Evolutionary conservation across 2,329 filamentous ascomycete genomes (phyloP), one percentile per base, ranked within the genome.

Genomic region (Sclerotinia nivalis): DNA sequence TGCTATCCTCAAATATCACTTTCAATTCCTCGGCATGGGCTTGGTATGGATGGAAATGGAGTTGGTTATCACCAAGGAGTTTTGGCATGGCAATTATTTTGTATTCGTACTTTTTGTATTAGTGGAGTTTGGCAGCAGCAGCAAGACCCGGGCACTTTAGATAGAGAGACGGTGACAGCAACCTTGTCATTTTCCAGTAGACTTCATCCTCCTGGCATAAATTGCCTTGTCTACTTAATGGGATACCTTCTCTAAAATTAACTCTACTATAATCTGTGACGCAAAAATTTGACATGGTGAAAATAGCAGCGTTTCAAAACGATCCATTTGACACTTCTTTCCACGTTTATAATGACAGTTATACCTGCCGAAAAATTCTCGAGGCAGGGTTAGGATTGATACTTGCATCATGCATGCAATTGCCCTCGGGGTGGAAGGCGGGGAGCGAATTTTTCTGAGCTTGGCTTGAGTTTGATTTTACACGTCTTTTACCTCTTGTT

Each of bases 111-210:
- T 37, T 62, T 34, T 12, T 40, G 61, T 52, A 64, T 52, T 28
- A 2, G 31, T 52, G 31, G n/a, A 52, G 4, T 52, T 52, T 52
- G n/a, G 47, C 8, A 64, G 61, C 47, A 64, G 61, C 61, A 64
- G 60, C 60, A 64, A 52, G n/a, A 52, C 31, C n/a, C 61, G 15
- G n/a, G 34, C 47, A 52, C 61, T 22, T 25, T 28, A 64, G 45
- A 64, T 50, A 64, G 47, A 37, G 13, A 64, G 31, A 52, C 28
- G 34, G 13, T 52, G 47, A 40, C 15, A 40, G 22, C 15, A 52
- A n/a, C 15, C 22, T 22, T 10, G 47, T 52, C 22, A 6, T 52
- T n/a, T 52, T 52, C 61, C n/a, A 28, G 31, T 64, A 64, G 34
- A 64, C 47, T 28, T 40, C 45, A 50, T 37, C 22, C 45, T 25